These are phyloP conservation scores for Mycena sp. DNA, from an alignment of 1,284 basidiomycete genomes.

Conservation along the genomic window DNA sequence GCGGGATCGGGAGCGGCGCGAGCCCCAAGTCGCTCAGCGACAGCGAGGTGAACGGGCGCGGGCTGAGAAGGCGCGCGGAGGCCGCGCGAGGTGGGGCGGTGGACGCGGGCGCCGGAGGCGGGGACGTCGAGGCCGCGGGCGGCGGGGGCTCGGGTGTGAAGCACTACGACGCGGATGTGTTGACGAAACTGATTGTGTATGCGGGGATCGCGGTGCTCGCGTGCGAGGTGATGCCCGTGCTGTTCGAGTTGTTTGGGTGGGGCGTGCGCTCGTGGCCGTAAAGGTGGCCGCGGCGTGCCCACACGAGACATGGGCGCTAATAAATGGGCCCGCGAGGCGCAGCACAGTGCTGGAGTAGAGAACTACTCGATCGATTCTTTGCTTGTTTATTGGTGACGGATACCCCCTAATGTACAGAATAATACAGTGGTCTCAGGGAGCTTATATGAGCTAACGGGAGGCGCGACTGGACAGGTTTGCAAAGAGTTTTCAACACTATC, in stretches of 20 bases:
- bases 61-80: slow-evolving; percentile 31
- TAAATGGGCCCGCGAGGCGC: background rate
- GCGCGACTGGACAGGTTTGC: too few relatives aligned
- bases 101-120: background rate
- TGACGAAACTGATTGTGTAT: slow-evolving; percentile 91
- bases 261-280: slow-evolving; percentile 51
- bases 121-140: background rate
- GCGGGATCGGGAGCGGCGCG: slow-evolving; percentile 50
- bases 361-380: too few relatives aligned
- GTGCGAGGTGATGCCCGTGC: slow-evolving; percentile 66
- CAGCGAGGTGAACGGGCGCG: slow-evolving; percentile 33
- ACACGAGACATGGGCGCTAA: too few relatives aligned
- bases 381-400: too few relatives aligned
- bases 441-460: too few relatives aligned
- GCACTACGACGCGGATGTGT: slow-evolving; percentile 58
- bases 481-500: too few relatives aligned
- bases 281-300: background rate
- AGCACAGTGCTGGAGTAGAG: background rate
- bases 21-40: slow-evolving; percentile 57
- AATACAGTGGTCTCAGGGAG: too few relatives aligned
- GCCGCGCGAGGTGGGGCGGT: slow-evolving; percentile 19
- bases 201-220: slow-evolving; percentile 83
- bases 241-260: slow-evolving; percentile 78
- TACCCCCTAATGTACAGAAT: too few relatives aligned
- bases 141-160: slow-evolving; percentile 27